These are phyloP conservation scores for Quaeritorhiza haematococci DNA, from an alignment of 371 early-diverging fungal genomes.

Conservation along the genomic window DNA sequence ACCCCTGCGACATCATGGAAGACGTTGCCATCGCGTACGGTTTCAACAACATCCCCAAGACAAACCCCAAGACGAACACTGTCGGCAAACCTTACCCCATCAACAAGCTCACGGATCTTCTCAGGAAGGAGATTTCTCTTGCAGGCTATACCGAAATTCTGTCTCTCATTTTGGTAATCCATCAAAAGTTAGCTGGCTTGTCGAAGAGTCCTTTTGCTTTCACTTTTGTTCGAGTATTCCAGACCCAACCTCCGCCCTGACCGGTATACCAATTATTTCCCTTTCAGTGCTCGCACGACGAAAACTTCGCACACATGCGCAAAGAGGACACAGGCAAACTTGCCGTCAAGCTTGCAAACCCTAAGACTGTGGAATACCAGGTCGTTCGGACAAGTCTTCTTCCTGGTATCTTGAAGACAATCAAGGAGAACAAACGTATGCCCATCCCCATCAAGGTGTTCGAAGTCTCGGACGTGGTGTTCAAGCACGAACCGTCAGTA, in stretches of 20 bases:
- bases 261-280: background rate
- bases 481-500: slow-evolving; percentile 72
- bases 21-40: slow-evolving; percentile 99
- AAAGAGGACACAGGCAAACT: slow-evolving; percentile 67
- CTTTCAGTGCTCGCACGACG: slow-evolving; percentile 87
- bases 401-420: slow-evolving; percentile 95
- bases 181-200: too few relatives aligned
- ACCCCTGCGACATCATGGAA: slow-evolving; percentile 98
- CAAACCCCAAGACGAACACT: slow-evolving; percentile 76
- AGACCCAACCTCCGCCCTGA: too few relatives aligned
- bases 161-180: slow-evolving; percentile 85
- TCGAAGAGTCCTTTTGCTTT: too few relatives aligned
- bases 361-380: slow-evolving; percentile 93
- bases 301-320: slow-evolving; percentile 87
- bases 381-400: slow-evolving; percentile 92
- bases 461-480: slow-evolving; percentile 95
- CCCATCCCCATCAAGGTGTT: slow-evolving; percentile 94
- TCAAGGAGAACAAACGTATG: slow-evolving; percentile 86
- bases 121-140: slow-evolving; percentile 88
- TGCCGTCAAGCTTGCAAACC: slow-evolving; percentile 91
- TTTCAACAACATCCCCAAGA: slow-evolving; percentile 90
- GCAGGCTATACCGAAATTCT: slow-evolving; percentile 95
- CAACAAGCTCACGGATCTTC: slow-evolving; percentile 89
- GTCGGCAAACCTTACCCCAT: slow-evolving; percentile 86
- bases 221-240: background rate